phyloP scores from a whole-genome alignment of 2,329 filamentous ascomycete species.

The Stachybotrys chlorohalonatus region DNA sequence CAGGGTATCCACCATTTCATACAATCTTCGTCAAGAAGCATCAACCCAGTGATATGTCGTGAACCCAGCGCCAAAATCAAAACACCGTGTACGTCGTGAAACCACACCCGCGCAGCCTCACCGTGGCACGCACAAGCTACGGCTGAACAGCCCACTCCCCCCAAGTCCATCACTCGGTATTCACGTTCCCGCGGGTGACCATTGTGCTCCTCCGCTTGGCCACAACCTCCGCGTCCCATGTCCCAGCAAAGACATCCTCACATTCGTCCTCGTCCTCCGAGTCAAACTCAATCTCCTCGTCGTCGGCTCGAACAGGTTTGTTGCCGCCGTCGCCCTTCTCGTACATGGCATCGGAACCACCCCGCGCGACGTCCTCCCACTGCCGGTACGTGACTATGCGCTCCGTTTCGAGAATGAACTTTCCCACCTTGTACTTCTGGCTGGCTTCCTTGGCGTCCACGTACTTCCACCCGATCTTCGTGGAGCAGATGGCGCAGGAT shows the following conservation, averaged over 20 bases:
- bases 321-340: constrained; percentile 6
- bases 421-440: constrained; percentile 60
- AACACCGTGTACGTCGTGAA: too few species aligned
- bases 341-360: constrained; percentile 3
- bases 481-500: constrained; percentile 43
- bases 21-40: background rate
- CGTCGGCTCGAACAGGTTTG: constrained; percentile 6
- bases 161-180: background rate
- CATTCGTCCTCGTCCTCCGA: constrained; percentile 59
- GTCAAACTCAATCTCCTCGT: constrained; percentile 42
- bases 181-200: constrained; percentile 10
- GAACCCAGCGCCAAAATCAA: too few species aligned
- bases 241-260: constrained; percentile 54
- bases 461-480: constrained; percentile 60
- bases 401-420: constrained; percentile 57
- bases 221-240: constrained; percentile 47
- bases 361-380: constrained; percentile 34
- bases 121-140: too few species aligned
- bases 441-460: constrained; percentile 49
- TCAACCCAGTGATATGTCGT: background rate
- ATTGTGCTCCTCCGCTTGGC: constrained; percentile 35
- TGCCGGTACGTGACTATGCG: constrained; percentile 40
- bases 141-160: too few species aligned
- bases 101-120: too few species aligned
- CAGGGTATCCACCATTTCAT: background rate